phyloP scores from a whole-genome alignment of 1,284 basidiomycete species.

The Pseudozyma tsukubaensis region DNA sequence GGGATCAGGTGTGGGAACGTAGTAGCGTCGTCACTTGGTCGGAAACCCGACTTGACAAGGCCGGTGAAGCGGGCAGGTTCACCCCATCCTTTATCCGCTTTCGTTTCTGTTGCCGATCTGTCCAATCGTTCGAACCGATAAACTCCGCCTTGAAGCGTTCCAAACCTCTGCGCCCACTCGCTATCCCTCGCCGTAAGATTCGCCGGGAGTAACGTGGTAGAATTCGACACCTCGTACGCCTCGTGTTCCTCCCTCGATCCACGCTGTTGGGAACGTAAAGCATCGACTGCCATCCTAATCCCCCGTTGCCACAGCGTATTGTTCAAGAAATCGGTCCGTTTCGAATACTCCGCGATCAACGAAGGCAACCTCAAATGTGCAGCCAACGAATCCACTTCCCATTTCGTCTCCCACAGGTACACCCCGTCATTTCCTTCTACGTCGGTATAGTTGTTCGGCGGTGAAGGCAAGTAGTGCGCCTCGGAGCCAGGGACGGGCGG shows the following conservation, averaged over 20 bases:
- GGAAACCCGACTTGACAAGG: conserved; percentile 57
- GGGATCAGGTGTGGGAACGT: conserved; percentile 56
- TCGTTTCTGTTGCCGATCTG: conserved; percentile 50
- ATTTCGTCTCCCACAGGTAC: conserved; percentile 63
- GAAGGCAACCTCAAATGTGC: conserved; percentile 36
- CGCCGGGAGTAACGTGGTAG: conserved; percentile 22
- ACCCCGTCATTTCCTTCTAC: conserved; percentile 61
- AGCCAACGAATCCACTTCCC: conserved; percentile 56
- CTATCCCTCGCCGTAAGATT: conserved; percentile 22
- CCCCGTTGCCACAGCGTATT: conserved; percentile 43
- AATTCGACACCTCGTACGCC: conserved; percentile 26
- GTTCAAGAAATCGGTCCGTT: conserved; percentile 41
- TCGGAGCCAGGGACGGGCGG: conserved; percentile 37
- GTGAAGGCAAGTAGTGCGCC: conserved; percentile 32
- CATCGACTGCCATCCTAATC: conserved; percentile 45
- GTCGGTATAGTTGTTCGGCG: conserved; percentile 44
- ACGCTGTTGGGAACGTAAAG: conserved; percentile 49
- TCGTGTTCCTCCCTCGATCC: conserved; percentile 35
- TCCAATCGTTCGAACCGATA: conserved; percentile 55
- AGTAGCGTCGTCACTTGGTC: conserved; percentile 58
- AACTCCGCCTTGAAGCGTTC: conserved; percentile 42
- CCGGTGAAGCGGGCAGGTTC: conserved; percentile 44
- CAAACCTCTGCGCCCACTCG: conserved; percentile 46
- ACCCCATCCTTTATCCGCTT: conserved; percentile 54
- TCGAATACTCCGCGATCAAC: conserved; percentile 31